Base-by-base conservation (phyloP, 148 eudicot genomes). In the Rhododendron molle region DNA sequence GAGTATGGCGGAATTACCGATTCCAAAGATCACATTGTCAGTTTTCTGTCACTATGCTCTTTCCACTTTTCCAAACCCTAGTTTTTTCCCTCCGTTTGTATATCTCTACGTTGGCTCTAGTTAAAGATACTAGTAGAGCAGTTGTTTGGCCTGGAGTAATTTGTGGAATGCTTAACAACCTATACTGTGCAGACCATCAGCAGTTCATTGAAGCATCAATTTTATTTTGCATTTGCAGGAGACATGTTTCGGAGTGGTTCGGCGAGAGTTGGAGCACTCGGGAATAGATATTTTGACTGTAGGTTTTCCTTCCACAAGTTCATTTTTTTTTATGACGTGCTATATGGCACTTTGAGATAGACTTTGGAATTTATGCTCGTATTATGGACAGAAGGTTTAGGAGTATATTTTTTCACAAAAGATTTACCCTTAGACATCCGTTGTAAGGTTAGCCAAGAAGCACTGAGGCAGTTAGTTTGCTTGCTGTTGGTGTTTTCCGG, bases 201-300 rank as follows among this genome's bases (percentile, higher is more conserved):
- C 80, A 71, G 34, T 83, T 47, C 43, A 72, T 30, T 65, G 74
- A 72, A n/a, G 7, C 28, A 46, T 83, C 40, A 56, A 5, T 26
- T 44, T 85, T n/a, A 4, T n/a, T 32, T 56, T 69, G 77, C 36
- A 36, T n/a, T 86, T 87, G 80, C 94, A 96, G 98, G 99, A 97
- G 36, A 85, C 96, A 8, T 97, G 99, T 86, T 92, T 87, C 80
- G 91, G 90, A 28, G 87, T 85, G 43, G 88, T 95, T 82, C 93
- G 98, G 90, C 90, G 99, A 18, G 99, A 97, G 83, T 67, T 94
- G 58, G 94, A 92, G 82, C 94, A 93, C 73, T 92, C 93, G 13
- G 88, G 81, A 0, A 89, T 88, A 60, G 94, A 95, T 49, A 88
- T 95, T 82, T 72, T 90, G 32, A 86, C 88, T 74, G 98, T 95